A percentile compares a stretch with the other conserved stretches of the same genome.
Conservation (phyloP, 495 filamentous ascomycete species). For the Collariella sp. region DNA sequence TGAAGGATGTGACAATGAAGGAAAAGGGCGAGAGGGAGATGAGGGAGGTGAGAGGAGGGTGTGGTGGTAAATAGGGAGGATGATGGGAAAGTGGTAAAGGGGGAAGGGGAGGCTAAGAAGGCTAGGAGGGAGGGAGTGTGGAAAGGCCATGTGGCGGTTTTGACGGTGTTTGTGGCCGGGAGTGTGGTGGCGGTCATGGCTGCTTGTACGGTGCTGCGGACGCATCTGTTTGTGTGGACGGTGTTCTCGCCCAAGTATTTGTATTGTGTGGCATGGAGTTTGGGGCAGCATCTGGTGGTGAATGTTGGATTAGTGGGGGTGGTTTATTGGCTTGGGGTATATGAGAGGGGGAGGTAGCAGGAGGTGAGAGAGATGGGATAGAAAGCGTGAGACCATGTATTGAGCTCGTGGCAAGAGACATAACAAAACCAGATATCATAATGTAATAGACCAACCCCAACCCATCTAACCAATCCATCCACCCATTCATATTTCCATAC, state of each 20-base stretch:
- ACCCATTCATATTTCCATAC: background rate
- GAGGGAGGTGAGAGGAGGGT: conserved; percentile 10
- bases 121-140: conserved; percentile 17
- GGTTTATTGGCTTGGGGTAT: conserved; percentile 44
- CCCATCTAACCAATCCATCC: background rate
- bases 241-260: conserved; percentile 97
- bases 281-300: conserved; percentile 68
- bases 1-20: conserved; percentile 14
- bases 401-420: background rate
- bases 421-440: background rate
- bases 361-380: background rate
- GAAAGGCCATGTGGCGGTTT: conserved; percentile 44
- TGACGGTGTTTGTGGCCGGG: conserved; percentile 58
- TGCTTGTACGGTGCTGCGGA: conserved; percentile 74
- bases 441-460: background rate
- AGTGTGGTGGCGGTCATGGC: conserved; percentile 68
- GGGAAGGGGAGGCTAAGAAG: conserved; percentile 5
- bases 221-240: conserved; percentile 97
- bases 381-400: background rate
- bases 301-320: conserved; percentile 52
- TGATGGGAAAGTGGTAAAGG: background rate
- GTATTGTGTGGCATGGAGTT: conserved; percentile 79
- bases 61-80: background rate
- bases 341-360: background rate
- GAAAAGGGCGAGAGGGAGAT: background rate